These are phyloP conservation scores for Naegleria lovaniensis DNA, from an alignment of 208 protist genomes.

Conservation along the genomic window DNA sequence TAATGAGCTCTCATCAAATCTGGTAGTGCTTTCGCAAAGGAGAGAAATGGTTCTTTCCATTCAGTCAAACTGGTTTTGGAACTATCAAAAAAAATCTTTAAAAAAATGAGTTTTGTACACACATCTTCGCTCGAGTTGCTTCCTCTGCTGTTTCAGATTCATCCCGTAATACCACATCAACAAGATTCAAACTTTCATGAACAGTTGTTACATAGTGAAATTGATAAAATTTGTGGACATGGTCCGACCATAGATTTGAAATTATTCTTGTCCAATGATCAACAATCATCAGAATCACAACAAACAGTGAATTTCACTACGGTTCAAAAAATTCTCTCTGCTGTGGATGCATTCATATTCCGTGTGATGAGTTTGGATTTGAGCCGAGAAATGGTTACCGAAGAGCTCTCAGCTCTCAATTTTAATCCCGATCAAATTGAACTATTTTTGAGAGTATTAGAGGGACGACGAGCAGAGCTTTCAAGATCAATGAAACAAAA, in stretches of 20 bases:
- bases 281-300: neutral
- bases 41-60: too few species aligned
- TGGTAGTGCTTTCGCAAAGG: too few species aligned
- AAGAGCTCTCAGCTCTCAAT: neutral
- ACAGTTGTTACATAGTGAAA: neutral
- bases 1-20: too few species aligned
- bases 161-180: neutral
- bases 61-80: neutral
- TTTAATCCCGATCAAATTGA: neutral
- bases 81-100: neutral
- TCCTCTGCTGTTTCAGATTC: neutral
- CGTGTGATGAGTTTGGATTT: neutral
- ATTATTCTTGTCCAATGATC: neutral
- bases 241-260: neutral
- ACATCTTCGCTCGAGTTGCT: neutral
- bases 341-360: constrained; percentile 1
- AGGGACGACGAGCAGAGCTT: neutral
- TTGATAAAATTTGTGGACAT: constrained; percentile 15
- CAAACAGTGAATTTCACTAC: neutral
- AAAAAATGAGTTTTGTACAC: constrained; percentile 6
- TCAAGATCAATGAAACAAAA: neutral
- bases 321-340: neutral
- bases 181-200: neutral
- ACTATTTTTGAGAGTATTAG: neutral
- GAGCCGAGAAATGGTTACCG: neutral